Evolutionary conservation across 78 protist genomes (phyloP).

Genomic region (Speleostelium caveatum): DNA sequence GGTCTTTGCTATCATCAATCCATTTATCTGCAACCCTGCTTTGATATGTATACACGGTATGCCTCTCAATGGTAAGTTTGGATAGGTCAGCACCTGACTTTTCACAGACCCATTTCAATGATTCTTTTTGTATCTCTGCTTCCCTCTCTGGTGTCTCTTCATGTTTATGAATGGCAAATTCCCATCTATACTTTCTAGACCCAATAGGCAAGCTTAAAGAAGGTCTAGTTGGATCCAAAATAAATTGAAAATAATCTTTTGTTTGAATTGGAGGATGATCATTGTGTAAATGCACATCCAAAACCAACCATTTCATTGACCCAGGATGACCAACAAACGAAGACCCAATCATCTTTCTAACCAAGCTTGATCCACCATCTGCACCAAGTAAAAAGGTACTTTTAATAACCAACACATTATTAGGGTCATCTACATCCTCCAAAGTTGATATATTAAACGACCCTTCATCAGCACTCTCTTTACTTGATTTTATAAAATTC

Average conservation of each 20-base stretch:
- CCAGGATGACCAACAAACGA: conserved; percentile 12
- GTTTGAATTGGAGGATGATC: conserved; percentile 46
- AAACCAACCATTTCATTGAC: conserved; percentile 20
- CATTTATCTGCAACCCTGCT: conserved; percentile 43
- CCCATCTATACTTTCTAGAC: conserved; percentile 12
- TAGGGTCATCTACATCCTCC: too few species aligned
- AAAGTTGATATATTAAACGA: too few species aligned
- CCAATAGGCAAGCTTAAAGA: conserved; percentile 19
- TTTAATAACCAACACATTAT: too few species aligned
- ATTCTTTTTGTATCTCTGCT: neutral
- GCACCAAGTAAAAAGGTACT: conserved; percentile 32
- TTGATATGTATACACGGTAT: neutral
- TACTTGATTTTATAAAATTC: too few species aligned
- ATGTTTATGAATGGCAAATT: neutral
- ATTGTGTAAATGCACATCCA: neutral
- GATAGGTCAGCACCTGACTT: conserved; percentile 5
- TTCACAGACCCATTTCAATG: neutral
- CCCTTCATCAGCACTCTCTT: too few species aligned
- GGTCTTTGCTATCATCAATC: conserved; percentile 12
- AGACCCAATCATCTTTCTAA: conserved; percentile 2
- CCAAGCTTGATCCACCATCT: conserved; percentile 36
- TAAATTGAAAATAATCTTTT: conserved; percentile 28
- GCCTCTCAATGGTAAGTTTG: neutral
- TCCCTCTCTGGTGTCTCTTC: neutral
- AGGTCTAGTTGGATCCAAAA: conserved; percentile 38